These are phyloP conservation scores for Spizellomyces sp. DNA, from an alignment of 192 early-diverging fungal species.

Conservation along the genomic window DNA sequence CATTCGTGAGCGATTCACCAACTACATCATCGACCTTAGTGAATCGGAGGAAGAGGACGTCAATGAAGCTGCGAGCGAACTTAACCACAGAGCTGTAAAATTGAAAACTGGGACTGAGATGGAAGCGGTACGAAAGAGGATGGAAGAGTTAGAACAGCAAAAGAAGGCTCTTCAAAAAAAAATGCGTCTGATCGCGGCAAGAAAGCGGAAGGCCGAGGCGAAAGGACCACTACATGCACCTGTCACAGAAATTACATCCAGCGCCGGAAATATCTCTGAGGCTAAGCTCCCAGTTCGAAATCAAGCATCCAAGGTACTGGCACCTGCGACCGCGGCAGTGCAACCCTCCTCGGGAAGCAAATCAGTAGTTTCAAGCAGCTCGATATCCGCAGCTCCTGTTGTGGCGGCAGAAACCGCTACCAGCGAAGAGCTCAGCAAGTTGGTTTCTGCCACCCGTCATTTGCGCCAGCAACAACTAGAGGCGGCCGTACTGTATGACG, in stretches of 20 bases:
- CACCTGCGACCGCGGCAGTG: not conserved
- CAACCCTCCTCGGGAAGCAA: not conserved
- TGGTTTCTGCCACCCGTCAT: not conserved
- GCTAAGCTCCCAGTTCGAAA: not conserved
- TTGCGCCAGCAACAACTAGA: constrained; percentile 1
- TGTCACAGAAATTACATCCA: not conserved
- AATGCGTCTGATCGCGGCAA: constrained; percentile 6
- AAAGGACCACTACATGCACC: not conserved
- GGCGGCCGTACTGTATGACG: not conserved
- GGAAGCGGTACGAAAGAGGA: not conserved
- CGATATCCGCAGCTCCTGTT: not conserved
- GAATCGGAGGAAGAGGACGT: constrained; percentile 23
- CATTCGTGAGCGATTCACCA: constrained; percentile 5
- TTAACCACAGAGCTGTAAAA: not conserved
- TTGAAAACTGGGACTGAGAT: not conserved
- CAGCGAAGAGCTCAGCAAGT: not conserved
- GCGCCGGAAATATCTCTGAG: not conserved
- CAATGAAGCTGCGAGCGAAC: not conserved
- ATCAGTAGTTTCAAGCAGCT: not conserved
- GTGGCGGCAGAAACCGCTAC: not conserved
- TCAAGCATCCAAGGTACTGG: not conserved
- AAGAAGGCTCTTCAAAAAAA: constrained; percentile 18
- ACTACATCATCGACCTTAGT: constrained; percentile 26
- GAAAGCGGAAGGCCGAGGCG: not conserved
- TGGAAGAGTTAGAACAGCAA: constrained; percentile 11